A percentile compares a stretch with the other conserved stretches of the same genome.
phyloP scores from a whole-genome alignment of 495 filamentous ascomycete species.

The Hypoxylon fragiforme region DNA sequence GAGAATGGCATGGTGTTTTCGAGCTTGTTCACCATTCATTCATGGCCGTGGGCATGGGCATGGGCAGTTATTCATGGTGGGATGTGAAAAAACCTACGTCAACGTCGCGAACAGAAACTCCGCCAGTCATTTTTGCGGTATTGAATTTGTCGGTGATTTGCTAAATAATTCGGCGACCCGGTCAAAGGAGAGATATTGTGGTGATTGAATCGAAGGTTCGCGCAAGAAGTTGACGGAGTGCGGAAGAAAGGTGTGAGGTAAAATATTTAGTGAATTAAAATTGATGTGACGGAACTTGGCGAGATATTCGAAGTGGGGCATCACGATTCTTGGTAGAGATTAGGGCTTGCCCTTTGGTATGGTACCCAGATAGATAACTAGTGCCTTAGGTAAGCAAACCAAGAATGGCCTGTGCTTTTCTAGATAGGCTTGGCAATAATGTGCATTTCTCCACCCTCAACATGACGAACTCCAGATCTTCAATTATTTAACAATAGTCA shows the following conservation, averaged over 20 bases:
- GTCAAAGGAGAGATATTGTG: background rate
- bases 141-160: constrained; percentile 16
- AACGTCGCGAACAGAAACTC: constrained; percentile 83
- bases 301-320: background rate
- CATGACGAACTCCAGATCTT: too few species aligned
- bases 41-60: constrained; percentile 3
- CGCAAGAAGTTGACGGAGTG: constrained; percentile 24
- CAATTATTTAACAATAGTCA: background rate
- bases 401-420: too few species aligned
- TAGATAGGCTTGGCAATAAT: too few species aligned
- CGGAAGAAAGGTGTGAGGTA: constrained; percentile 19
- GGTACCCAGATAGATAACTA: background rate
- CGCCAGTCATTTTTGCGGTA: constrained; percentile 72
- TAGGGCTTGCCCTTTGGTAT: constrained; percentile 18
- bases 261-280: background rate
- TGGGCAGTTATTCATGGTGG: background rate
- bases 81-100: constrained; percentile 52
- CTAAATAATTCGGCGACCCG: background rate
- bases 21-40: constrained; percentile 8
- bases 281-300: background rate
- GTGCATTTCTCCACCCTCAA: too few species aligned
- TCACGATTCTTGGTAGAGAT: too few species aligned
- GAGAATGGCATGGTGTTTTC: constrained; percentile 5
- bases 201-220: constrained; percentile 5
- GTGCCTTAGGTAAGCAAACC: background rate